Base-by-base conservation (phyloP, 2,329 filamentous ascomycete genomes). In the Pseudonectria buxi region DNA sequence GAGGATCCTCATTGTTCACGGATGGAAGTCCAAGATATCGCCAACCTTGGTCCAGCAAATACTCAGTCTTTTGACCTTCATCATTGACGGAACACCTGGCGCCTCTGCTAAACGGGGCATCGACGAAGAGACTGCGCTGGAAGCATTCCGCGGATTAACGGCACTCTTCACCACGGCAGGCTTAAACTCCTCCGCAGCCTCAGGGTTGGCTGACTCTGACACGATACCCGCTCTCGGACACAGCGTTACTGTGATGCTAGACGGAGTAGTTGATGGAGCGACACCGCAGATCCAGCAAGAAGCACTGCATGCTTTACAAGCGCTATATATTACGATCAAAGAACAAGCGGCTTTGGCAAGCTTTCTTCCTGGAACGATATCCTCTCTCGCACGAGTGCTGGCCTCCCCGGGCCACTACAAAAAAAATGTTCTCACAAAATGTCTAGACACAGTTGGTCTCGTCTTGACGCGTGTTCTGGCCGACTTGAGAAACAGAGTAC, bases 351-450 rank as follows among this genome's bases (percentile, higher is more conserved):
- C 85, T 3, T 67, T 94, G 37, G 86, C 87, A 9, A 89, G 77
- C 42, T 92, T 98, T 52, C 69, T 96, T 28, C 92, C 94, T 0
- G 87, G 89, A 9, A 86, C 86, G 1, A 76, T 95, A 0, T 96
- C 92, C 3, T 78, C 80, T 1, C 65, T 98, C 15, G 81, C 83
- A 3, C 89, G 83, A 51, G 66, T 87, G 1, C 63, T 94, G 33
- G 81, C 83, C 4, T 78, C 78, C 1, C 83, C 81, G 1, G 76
- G 74, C 27, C 71, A 73, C 10, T 63, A 68, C 29, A 77, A 72
- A 47, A 59, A 57, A 1, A 58, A 71, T 27, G 73, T 94, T 0
- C 64, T 96, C 6, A 64, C 80, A 15, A 64, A 64, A 36, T 76
- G 76, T 13, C 55, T 94, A 7, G 63, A 74, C 7, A 67, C 77